Conservation (phyloP, 1,284 basidiomycete species). For the Athelia psychrophila region DNA sequence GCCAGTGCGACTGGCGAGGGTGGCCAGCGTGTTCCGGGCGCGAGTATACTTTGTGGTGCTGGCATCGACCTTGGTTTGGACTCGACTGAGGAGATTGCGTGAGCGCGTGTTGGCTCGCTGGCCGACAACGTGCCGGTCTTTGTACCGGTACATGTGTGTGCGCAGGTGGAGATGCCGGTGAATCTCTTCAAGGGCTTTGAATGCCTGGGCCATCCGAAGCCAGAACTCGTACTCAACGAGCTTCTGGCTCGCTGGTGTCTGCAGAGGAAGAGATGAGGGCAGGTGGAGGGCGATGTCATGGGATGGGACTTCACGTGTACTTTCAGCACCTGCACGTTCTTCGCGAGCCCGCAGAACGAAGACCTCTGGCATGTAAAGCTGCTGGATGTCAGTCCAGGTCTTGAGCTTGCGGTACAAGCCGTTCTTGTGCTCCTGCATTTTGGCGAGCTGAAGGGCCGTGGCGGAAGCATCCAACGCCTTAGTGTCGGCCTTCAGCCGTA, state of each 20-base stretch:
- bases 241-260: neutral
- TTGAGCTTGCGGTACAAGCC: conserved; percentile 9
- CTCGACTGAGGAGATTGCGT: neutral
- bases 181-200: conserved; percentile 7
- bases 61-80: conserved; percentile 3
- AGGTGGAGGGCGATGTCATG: conserved; percentile 1
- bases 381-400: conserved; percentile 13
- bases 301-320: neutral
- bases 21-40: neutral
- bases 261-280: neutral
- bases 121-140: conserved; percentile 9
- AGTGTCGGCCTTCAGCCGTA: neutral
- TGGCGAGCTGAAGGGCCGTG: conserved; percentile 10
- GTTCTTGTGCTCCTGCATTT: conserved; percentile 9
- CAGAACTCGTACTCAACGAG: conserved; percentile 7
- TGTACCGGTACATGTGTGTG: conserved; percentile 8
- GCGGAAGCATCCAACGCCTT: conserved; percentile 8
- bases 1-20: neutral
- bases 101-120: conserved; percentile 9
- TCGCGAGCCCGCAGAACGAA: neutral
- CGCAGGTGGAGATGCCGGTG: conserved; percentile 6
- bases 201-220: conserved; percentile 9
- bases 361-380: conserved; percentile 14
- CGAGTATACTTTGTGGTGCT: neutral
- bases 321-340: neutral